Evolutionary conservation across 257 asterid species (phyloP).

Genomic region (Paraleonurus japonicus): DNA sequence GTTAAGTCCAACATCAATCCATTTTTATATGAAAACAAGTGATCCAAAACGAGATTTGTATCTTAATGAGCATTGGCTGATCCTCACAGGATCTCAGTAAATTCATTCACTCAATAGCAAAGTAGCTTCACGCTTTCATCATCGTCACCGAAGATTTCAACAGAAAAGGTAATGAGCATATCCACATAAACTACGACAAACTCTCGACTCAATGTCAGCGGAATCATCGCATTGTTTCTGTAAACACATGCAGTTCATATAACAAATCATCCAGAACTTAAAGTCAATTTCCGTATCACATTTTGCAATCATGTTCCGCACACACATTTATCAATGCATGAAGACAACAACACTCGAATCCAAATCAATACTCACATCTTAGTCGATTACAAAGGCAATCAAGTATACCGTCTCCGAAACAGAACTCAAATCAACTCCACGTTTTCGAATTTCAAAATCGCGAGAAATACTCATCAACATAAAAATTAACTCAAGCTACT

Average conservation of each 20-base stretch:
- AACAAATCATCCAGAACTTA: conserved; percentile 14
- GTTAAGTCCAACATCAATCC: not conserved
- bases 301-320: conserved; percentile 1
- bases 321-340: not conserved
- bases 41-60: not conserved
- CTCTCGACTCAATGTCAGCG: conserved; percentile 16
- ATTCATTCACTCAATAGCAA: not conserved
- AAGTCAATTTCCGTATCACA: conserved; percentile 1
- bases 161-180: conserved; percentile 1
- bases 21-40: not conserved
- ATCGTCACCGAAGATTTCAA: conserved; percentile 12
- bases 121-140: conserved; percentile 6
- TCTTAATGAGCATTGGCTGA: conserved; percentile 5
- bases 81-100: not conserved
- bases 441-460: not conserved
- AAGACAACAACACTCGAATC: not conserved
- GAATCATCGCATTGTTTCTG: conserved; percentile 4
- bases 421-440: conserved; percentile 19
- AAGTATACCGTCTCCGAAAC: conserved; percentile 10
- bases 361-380: conserved; percentile 11
- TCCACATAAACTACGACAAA: not conserved
- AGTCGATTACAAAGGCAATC: conserved; percentile 8
- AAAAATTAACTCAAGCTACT: not conserved
- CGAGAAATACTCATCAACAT: not conserved
- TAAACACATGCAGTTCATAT: conserved; percentile 7